These are phyloP conservation scores for Fusarium decemcellulare DNA, from an alignment of 2,329 filamentous ascomycete species.

Conservation along the genomic window DNA sequence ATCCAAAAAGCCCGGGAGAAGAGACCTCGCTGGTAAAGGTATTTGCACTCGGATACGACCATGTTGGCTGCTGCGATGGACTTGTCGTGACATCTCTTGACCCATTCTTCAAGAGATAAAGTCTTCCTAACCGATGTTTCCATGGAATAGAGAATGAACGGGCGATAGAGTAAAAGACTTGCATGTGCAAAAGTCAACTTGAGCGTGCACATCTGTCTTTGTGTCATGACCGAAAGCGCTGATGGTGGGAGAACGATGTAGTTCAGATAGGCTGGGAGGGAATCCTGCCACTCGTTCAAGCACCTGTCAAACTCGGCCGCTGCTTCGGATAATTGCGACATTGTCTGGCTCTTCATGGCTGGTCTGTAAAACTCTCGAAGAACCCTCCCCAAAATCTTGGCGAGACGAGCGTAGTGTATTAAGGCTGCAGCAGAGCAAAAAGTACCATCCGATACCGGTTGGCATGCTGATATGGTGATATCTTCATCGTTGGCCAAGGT, in stretches of 20 bases:
- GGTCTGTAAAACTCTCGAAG: not conserved
- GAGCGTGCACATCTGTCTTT: not conserved
- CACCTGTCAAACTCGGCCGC: not conserved
- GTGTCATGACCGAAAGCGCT: not conserved
- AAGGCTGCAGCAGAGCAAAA: not conserved
- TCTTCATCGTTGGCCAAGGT: not conserved
- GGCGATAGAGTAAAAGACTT: not conserved
- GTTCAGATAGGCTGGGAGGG: not conserved
- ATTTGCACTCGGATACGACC: not conserved
- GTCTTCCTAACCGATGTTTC: not conserved
- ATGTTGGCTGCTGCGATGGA: not conserved
- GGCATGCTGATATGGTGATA: not conserved
- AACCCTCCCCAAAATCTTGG: not conserved
- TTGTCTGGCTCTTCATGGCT: not conserved
- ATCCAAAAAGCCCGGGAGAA: not conserved
- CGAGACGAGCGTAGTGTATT: not conserved
- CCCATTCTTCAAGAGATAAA: not conserved
- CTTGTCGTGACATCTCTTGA: not conserved
- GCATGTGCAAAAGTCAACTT: not conserved
- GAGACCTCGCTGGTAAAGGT: not conserved
- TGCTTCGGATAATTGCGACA: not conserved
- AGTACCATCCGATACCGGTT: not conserved
- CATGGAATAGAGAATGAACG: not conserved
- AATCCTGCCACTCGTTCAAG: not conserved
- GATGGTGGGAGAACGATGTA: not conserved